Base-by-base conservation (phyloP, 176 grass and related monocot species). In the Aechmea fasciata region DNA sequence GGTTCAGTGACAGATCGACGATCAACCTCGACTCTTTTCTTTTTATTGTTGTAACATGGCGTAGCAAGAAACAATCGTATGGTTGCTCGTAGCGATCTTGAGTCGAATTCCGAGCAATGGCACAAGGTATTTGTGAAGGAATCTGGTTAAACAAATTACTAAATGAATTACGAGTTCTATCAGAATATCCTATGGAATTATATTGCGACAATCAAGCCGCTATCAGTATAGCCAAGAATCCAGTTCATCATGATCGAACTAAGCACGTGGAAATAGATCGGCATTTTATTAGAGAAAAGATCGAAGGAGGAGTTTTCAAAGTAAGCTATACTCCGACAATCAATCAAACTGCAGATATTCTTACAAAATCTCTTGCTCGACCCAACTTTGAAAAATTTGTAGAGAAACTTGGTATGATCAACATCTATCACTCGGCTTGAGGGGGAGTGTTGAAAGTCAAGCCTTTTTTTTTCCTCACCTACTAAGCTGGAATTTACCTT, bases 211-310 rank as follows among this genome's bases (percentile, higher is more conserved):
- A 73, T 13, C 59, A 63, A 17, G 26, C 29, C 13, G 71, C 71
- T 0, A 73, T 63, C 7, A 63, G 47, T n/a, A 73, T 62, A 48
- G 24, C 28, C 22, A 13, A 49, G 9, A 49, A 73, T 41, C 33
- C 10, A 48, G 10, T 73, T 48, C 54, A 62, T 33, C 53, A 63
- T 57, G 55, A 73, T 49, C 7, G 29, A 11, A 73, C 29, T 1
- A 73, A 62, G 22, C 71, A 73, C 28, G n/a, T 62, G n/a, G 71
- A 63, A 12, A 49, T 63, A 17, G 33, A 73, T 59, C 12, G 55
- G 13, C 55, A 73, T 13, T 49, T 73, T 10, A 73, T 73, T 14
- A 73, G 62, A 23, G 55, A 63, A 17, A 63, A 48, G 29, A 2
- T 63, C 1, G 71, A 73, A 3, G 14, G 19, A 18, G 55, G 10